Evolutionary conservation across 108 stramenopile genomes (phyloP), one percentile per base, ranked within the genome.

Genomic region (Halocafeteria seosinensis): DNA sequence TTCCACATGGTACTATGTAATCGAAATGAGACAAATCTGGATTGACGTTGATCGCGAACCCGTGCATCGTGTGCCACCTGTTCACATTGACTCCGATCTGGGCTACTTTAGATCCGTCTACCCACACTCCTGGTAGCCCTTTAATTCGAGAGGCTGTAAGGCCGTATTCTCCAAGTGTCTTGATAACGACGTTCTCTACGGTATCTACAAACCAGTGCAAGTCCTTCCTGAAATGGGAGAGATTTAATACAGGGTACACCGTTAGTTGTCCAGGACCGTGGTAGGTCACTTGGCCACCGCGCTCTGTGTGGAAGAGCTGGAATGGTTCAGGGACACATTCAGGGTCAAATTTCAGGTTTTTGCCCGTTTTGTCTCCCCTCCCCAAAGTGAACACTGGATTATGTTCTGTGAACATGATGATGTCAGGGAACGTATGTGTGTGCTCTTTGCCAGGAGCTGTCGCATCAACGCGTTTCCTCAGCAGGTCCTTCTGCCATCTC

Each of bases 261-360:
- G 86, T 84, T 23, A 97, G 64, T 71, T 97, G 95, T 13, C 92
- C 95, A 11, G 95, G 95, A 9, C 95, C 92, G 74, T 97, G 95
- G 61, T 85, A 97, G 2, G 95, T 97, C 12, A 94, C 90, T 62
- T 94, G 90, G 4, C 95, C 95, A 11, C 95, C 95, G 61, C 95
- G 74, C 65, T 94, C 90, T 59, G 87, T 87, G 29, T 88, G 78
- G 36, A 34, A 33, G n/a, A 67, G 5, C 5, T 17, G 29, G 37
- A 62, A 38, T 30, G 6, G 52, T n/a, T n/a, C n/a, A 37, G 37
- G 58, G 23, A 27, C 26, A 12, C 60, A n/a, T 0, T 38, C 29
- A 3, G 38, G 64, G 58, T 61, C 55, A 24, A 78, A 73, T 33
- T 55, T 66, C 11, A 81, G 52, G 32, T 79, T 74, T 8, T 35